phyloP scores from a whole-genome alignment of 2,329 filamentous ascomycete species.

The Cladosporium sp. region DNA sequence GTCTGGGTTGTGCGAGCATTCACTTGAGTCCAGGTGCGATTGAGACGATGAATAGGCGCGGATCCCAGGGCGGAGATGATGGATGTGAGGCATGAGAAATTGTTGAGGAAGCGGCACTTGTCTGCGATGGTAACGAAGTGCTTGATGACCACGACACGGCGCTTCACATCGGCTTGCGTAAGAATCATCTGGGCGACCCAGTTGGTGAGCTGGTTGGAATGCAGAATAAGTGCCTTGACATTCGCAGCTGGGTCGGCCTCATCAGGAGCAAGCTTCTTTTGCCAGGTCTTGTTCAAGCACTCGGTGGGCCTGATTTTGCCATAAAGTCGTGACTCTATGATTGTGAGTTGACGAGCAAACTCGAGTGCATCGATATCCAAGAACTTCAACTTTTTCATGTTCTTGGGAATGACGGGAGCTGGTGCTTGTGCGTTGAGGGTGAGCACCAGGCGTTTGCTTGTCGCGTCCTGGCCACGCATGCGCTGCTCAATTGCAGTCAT shows the following conservation, averaged over 20 bases:
- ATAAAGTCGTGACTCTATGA: constrained; percentile 92
- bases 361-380: constrained; percentile 93
- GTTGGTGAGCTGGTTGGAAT: constrained; percentile 98
- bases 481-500: constrained; percentile 86
- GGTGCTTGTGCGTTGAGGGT: constrained; percentile 74
- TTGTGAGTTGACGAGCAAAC: constrained; percentile 94
- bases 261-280: constrained; percentile 82
- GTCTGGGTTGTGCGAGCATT: constrained; percentile 75
- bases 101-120: constrained; percentile 91
- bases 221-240: constrained; percentile 91
- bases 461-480: constrained; percentile 79
- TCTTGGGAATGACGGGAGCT: constrained; percentile 88
- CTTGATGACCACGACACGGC: constrained; percentile 94
- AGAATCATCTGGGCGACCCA: constrained; percentile 99
- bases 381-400: constrained; percentile 99
- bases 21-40: constrained; percentile 90
- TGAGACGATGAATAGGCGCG: constrained; percentile 88
- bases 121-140: constrained; percentile 96
- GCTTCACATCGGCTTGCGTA: constrained; percentile 89
- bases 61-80: constrained; percentile 96
- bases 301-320: constrained; percentile 94
- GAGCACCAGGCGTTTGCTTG: constrained; percentile 78
- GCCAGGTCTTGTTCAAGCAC: constrained; percentile 98
- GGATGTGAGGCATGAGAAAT: constrained; percentile 94
- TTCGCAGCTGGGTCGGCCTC: constrained; percentile 85